Evolutionary conservation across 2,329 filamentous ascomycete species (phyloP), one percentile per base, ranked within the genome.

Genomic region (Cytospora piceae): DNA sequence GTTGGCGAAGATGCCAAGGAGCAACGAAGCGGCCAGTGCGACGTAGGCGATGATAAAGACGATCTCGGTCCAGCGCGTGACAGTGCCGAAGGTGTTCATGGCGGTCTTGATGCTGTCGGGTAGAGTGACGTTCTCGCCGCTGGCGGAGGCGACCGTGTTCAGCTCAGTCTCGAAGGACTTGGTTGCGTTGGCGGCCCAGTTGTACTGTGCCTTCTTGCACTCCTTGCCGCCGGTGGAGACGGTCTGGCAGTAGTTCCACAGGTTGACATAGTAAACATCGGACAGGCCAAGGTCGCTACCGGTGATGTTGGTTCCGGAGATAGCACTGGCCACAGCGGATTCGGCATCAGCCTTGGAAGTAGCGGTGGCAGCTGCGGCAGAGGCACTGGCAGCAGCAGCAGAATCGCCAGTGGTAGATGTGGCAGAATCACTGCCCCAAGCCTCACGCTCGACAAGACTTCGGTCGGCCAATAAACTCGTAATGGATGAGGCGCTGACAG

Each of bases 191-290:
- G 89, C 86, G 72, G 90, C 93, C 87, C 92, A 99, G 79, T 92
- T 82, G 72, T 89, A 88, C 76, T 89, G 81, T 63, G 88, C 83
- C 71, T 87, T 82, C 61, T 88, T 89, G 85, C 94, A 98, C 71
- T 84, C 81, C 69, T 83, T 81, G 69, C 83, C 81, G 72, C 82
- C 81, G 70, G 84, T 83, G 70, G 82, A 77, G 59, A 83, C 78
- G 61, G 85, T 87, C 65, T 82, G 81, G 85, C 95, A 98, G 85
- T 93, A 97, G 75, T 90, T 91, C 91, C 92, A 96, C 46, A 98
- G 83, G 74, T 86, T 87, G 74, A 98, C 83, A 68, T 91, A 85
- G 85, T 97, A 98, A 73, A 88, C 83, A 74, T 94, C 87, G 73
- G 84, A 86, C 66, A 97, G 84, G 63, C 85, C 82, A 53, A 92